Percentiles rank a stretch among this genome's conserved stretches.
Evolutionary conservation across 2,329 filamentous ascomycete genomes (phyloP).

Genomic region (Aspergillus sp.): DNA sequence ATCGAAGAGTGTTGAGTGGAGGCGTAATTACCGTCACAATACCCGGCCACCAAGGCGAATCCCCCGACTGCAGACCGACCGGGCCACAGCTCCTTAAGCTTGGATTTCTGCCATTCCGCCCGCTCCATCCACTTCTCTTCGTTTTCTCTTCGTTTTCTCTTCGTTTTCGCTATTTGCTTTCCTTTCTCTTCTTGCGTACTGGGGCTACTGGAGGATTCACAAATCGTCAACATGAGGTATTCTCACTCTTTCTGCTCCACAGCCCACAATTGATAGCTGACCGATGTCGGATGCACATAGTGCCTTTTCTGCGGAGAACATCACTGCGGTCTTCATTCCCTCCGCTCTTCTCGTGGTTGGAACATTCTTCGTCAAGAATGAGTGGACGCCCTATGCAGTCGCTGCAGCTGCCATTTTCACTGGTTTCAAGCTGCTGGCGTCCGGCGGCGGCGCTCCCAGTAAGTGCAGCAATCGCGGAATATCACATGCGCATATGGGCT

Average conservation of each 20-base stretch:
- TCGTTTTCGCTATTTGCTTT: background rate
- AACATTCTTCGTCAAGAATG: conserved; percentile 73
- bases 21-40: conserved; percentile 13
- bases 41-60: conserved; percentile 1
- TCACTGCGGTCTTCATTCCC: conserved; percentile 82
- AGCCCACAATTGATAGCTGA: background rate
- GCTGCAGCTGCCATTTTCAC: conserved; percentile 66
- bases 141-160: conserved; percentile 7
- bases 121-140: conserved; percentile 7
- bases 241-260: background rate
- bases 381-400: conserved; percentile 72
- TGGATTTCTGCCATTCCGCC: conserved; percentile 7
- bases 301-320: conserved; percentile 52
- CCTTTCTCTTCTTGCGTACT: background rate
- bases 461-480: conserved; percentile 41
- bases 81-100: background rate
- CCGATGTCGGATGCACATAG: conserved; percentile 18
- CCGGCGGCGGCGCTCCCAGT: conserved; percentile 59
- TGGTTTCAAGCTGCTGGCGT: conserved; percentile 69
- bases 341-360: conserved; percentile 76
- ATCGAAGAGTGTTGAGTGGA: background rate
- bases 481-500: conserved; percentile 10
- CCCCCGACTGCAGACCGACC: background rate
- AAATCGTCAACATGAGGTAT: conserved; percentile 32
- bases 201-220: conserved; percentile 13